A percentile compares a stretch with the other conserved stretches of the same genome.
These are phyloP conservation scores for Alternaria conjuncta DNA, from an alignment of 2,329 filamentous ascomycete genomes.

Conservation along the genomic window DNA sequence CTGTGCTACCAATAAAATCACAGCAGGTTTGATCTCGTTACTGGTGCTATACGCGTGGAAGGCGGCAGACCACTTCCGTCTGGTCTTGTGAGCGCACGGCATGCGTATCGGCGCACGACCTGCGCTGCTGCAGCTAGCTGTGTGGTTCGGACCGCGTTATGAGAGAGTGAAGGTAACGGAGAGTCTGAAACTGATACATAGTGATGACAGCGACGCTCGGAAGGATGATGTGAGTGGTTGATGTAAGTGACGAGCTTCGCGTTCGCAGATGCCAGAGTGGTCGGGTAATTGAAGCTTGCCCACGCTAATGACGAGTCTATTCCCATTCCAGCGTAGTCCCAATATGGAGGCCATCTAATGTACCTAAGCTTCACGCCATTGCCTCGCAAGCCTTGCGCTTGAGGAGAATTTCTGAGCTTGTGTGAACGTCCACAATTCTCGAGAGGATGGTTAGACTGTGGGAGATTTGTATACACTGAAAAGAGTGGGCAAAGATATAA, in stretches of 20 bases:
- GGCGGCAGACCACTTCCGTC: neutral
- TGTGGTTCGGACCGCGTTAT: neutral
- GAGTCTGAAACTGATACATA: neutral
- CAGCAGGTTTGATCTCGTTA: neutral
- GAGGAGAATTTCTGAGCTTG: slow-evolving; percentile 23
- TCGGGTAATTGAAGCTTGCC: slow-evolving; percentile 16
- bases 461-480: no score
- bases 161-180: neutral
- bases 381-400: slow-evolving; percentile 15
- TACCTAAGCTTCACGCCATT: slow-evolving; percentile 17
- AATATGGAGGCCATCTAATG: slow-evolving; percentile 11
- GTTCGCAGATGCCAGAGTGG: slow-evolving; percentile 13
- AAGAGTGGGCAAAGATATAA: neutral
- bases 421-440: slow-evolving; percentile 4
- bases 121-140: neutral
- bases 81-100: neutral
- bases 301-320: slow-evolving; percentile 8
- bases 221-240: slow-evolving; percentile 19
- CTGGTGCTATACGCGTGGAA: neutral
- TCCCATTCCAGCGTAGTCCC: slow-evolving; percentile 2
- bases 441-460: neutral
- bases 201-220: neutral
- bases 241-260: slow-evolving; percentile 14
- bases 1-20: neutral
- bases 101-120: slow-evolving; percentile 1